Evolutionary conservation across 169 alveolate genomes (phyloP), one percentile per base, ranked within the genome.

Genomic region (Cryptosporidium parvum): DNA sequence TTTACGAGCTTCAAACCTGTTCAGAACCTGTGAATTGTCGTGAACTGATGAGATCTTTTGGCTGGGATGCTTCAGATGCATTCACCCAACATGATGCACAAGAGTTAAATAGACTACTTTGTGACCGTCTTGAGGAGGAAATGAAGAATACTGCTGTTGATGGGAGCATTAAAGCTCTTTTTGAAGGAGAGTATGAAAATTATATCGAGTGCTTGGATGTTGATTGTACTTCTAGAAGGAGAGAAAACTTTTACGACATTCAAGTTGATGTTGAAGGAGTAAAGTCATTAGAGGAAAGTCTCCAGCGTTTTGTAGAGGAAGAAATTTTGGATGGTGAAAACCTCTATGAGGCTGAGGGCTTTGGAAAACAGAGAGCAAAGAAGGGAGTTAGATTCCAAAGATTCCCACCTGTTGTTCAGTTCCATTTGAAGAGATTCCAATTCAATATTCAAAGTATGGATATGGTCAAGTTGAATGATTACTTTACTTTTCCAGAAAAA

Each of bases 81-180:
- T 97, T 97, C 93, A 96, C 98, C 9, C 99, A 98, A 91, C 99
- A 97, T 89, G 99, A 98, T 80, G 97, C 98, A 18, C 99, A 98
- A 92, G 99, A 98, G 92, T 95, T 98, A 86, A 93, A 95, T 85
- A 94, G 97, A 85, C 91, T 96, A 69, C 95, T 98, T 65, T 94
- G 97, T 72, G 99, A 97, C 86, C 95, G 96, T 33, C 95, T 98
- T 91, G 99, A 98, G 85, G 98, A 98, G 94, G 97, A 97, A 92
- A 97, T 98, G 98, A 96, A 94, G 86, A 98, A 98, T 44, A 97
- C 99, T 3, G 93, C 96, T 3, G 98, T 97, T 58, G 98, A 96
- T 69, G 99, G 99, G 0, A 93, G 98, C 70, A 97, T 97, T 56
- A 95, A 95, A 91, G 93, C 94, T 89, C 93, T 97, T 86, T 97